Evolutionary conservation across 257 asterid species (phyloP).

Genomic region (Primulina tabacum): DNA sequence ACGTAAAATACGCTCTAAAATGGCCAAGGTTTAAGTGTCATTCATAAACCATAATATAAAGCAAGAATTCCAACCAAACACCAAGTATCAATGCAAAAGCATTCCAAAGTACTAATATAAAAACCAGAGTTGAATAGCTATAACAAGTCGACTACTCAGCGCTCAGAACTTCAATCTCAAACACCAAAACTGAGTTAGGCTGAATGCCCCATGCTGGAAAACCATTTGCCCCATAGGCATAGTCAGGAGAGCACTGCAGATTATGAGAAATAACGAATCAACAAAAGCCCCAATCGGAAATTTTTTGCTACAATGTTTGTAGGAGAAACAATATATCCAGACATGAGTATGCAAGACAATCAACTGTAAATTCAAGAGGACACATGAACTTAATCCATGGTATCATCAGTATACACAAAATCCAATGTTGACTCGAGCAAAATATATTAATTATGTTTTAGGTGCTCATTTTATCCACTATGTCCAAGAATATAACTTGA

Average conservation of each 20-base stretch:
- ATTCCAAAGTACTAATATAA: not conserved
- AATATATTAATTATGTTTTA: not conserved
- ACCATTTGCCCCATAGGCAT: constrained; percentile 77
- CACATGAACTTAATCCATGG: not conserved
- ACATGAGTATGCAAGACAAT: constrained; percentile 1
- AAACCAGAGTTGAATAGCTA: not conserved
- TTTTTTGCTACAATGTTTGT: not conserved
- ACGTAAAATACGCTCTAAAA: not conserved
- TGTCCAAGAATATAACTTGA: not conserved
- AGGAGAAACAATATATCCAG: not conserved
- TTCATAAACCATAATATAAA: not conserved
- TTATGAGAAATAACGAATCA: constrained; percentile 14
- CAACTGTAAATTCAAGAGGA: not conserved
- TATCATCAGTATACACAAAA: not conserved
- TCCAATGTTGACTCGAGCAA: not conserved
- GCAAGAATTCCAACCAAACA: constrained; percentile 5
- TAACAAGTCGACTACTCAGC: constrained; percentile 32
- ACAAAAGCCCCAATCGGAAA: not conserved
- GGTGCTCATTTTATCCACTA: not conserved
- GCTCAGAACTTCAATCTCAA: constrained; percentile 85
- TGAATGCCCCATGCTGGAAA: constrained; percentile 94
- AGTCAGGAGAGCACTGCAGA: constrained; percentile 96
- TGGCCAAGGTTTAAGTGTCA: not conserved
- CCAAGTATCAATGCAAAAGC: constrained; percentile 17
- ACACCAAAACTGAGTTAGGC: constrained; percentile 73